Evolutionary conservation across 345 rosid genomes (phyloP), one percentile per base, ranked within the genome.

Genomic region (Brassica juncea): DNA sequence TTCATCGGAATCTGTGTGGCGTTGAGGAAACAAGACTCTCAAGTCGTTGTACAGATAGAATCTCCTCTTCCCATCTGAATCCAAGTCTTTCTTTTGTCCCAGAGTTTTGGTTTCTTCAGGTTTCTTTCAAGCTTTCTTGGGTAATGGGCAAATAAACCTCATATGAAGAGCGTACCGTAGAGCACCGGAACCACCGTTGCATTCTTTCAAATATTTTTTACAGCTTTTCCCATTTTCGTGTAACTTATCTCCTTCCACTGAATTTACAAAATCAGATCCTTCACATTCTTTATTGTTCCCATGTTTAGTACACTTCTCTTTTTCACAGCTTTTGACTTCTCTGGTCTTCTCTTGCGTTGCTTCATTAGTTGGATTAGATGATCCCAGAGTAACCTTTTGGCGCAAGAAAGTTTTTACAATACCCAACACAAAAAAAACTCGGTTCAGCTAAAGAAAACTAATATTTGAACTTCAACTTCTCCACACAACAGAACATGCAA

Each of bases 1-100:
- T 86, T 94, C 99, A 68, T 94, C 99, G 28, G 91, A 69, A 70
- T 94, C 99, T 35, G 97, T 86, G 86, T 94, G 99, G 61, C 97
- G 97, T 77, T 91, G 99, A 65, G 97, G 97, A 77, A 94, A 94
- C 60, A 94, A 90, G 1, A 87, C 97, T 81, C 94, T 88, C 86
- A 94, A 64, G 75, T 94, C 97, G 71, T 91, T 92, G 84, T 89
- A 92, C 54, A 94, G 80, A 77, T 91, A 94, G 86, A 94, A 94
- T 64, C 92, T 91, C 55, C 94, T 80, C 27, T 89, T 88, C 57
- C 79, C 88, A 11, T 85, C 87, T 71, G 49, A 77, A 67, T 83
- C 89, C 8, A 66, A 28, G 59, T 63, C 66, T 57, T 73, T 68
- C 80, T 84, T 86, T 82, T 80, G 80, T 5, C 84, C 86, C 16